Evolutionary conservation across 1,284 basidiomycete species (phyloP).

Genomic region (Singerocomus rubriflavus): DNA sequence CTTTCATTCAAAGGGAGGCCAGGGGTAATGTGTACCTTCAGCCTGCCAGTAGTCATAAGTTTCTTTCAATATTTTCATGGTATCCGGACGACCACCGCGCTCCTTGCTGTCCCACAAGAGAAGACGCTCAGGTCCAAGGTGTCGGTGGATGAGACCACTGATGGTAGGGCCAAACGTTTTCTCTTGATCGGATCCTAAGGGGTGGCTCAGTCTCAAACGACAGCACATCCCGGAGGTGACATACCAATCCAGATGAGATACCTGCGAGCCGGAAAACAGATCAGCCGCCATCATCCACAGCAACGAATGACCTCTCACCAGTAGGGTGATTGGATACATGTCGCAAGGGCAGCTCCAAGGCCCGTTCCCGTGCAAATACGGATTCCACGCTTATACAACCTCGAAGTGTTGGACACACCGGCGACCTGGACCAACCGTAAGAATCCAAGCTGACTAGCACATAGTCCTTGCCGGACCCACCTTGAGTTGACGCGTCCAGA

Average conservation of each 20-base stretch:
- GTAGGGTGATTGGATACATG: constrained; percentile 65
- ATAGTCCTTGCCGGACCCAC: constrained; percentile 31
- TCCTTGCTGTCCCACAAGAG: constrained; percentile 71
- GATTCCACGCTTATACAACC: constrained; percentile 69
- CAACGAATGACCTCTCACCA: constrained; percentile 45
- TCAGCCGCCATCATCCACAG: constrained; percentile 9
- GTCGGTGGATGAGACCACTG: constrained; percentile 60
- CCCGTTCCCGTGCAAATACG: constrained; percentile 78
- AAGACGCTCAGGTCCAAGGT: constrained; percentile 65
- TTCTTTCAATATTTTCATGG: constrained; percentile 72
- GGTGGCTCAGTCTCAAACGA: constrained; percentile 3
- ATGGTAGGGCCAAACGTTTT: constrained; percentile 78
- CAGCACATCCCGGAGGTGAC: constrained; percentile 13
- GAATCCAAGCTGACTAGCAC: not conserved
- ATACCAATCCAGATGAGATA: constrained; percentile 76
- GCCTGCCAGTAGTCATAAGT: constrained; percentile 63
- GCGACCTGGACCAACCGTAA: constrained; percentile 50
- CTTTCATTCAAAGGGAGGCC: not conserved
- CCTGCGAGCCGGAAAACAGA: constrained; percentile 36
- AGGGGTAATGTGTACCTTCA: constrained; percentile 46
- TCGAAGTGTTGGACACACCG: constrained; percentile 75
- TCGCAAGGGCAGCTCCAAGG: constrained; percentile 71
- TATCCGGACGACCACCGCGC: constrained; percentile 69
- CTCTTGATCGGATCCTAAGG: constrained; percentile 67
- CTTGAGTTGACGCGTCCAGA: constrained; percentile 76